Conservation (phyloP, 768 basidiomycete species). For the Holtermanniella nyarrowii region DNA sequence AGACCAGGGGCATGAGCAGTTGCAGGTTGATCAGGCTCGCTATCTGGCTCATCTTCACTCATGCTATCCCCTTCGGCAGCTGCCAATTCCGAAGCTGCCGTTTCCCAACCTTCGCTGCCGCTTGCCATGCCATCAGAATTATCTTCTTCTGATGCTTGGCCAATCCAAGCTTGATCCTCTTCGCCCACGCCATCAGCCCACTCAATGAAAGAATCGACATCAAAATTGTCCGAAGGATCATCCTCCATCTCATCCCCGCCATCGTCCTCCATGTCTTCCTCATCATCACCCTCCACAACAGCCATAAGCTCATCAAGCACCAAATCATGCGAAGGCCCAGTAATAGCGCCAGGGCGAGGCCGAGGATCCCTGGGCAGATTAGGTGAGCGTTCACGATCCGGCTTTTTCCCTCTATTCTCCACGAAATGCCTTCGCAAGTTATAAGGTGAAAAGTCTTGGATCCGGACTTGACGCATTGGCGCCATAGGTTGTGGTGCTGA, state of each 20-base stretch:
- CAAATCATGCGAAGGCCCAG: not conserved
- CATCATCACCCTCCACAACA: not conserved
- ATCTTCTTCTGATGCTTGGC: not conserved
- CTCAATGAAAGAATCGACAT: too few relatives aligned
- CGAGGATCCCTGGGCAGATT: not conserved
- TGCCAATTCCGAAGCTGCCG: not conserved
- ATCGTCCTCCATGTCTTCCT: not conserved
- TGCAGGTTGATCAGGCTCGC: not conserved
- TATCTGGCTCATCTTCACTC: conserved; percentile 1
- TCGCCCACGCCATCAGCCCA: too few relatives aligned
- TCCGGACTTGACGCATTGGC: conserved; percentile 10
- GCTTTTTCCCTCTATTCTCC: not conserved
- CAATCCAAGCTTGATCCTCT: not conserved
- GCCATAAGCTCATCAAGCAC: not conserved
- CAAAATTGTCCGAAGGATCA: too few relatives aligned
- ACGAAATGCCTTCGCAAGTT: conserved; percentile 4
- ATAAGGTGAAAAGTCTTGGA: conserved; percentile 33
- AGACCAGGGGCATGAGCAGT: not conserved
- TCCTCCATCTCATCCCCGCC: not conserved
- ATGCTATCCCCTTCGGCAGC: not conserved
- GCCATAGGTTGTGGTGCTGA: conserved; percentile 10
- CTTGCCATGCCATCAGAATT: conserved; percentile 1
- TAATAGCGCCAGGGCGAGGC: not conserved
- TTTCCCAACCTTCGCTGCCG: conserved; percentile 1
- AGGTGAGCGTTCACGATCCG: not conserved